These are phyloP conservation scores for Flaveria bidentis DNA, from an alignment of 129 eudicot genomes.

Conservation along the genomic window DNA sequence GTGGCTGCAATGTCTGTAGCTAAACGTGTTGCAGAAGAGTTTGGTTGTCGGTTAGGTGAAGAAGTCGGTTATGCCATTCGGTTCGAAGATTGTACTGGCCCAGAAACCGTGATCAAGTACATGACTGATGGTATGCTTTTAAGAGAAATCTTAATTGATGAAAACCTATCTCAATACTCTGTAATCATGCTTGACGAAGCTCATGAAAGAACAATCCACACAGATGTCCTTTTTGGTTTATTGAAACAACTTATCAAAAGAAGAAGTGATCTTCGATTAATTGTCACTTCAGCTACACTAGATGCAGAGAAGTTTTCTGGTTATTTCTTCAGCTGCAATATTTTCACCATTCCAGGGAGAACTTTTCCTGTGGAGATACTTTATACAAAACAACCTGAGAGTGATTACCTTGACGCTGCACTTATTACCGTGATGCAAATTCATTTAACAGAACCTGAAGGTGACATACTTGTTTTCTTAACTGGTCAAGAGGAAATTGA, in stretches of 20 bases:
- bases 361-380: conserved; percentile 80
- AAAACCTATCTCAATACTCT: conserved; percentile 72
- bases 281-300: conserved; percentile 82
- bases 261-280: conserved; percentile 70
- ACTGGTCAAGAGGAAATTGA: conserved; percentile 97
- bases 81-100: conserved; percentile 87
- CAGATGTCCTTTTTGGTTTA: conserved; percentile 81
- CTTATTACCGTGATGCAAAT: conserved; percentile 77
- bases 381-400: conserved; percentile 80
- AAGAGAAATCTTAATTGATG: conserved; percentile 64
- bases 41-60: conserved; percentile 88
- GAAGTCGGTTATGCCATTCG: conserved; percentile 94
- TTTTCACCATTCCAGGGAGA: conserved; percentile 87
- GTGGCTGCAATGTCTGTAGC: conserved; percentile 96
- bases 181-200: conserved; percentile 95
- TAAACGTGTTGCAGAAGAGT: conserved; percentile 90
- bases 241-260: conserved; percentile 62
- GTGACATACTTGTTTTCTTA: conserved; percentile 79
- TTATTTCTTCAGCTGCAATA: conserved; percentile 73
- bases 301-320: conserved; percentile 89
- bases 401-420: conserved; percentile 89
- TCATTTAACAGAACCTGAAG: conserved; percentile 88
- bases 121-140: conserved; percentile 94
- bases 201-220: conserved; percentile 80
- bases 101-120: conserved; percentile 83